phyloP scores from a whole-genome alignment of 257 asterid species.

The Linaria vulgaris region DNA sequence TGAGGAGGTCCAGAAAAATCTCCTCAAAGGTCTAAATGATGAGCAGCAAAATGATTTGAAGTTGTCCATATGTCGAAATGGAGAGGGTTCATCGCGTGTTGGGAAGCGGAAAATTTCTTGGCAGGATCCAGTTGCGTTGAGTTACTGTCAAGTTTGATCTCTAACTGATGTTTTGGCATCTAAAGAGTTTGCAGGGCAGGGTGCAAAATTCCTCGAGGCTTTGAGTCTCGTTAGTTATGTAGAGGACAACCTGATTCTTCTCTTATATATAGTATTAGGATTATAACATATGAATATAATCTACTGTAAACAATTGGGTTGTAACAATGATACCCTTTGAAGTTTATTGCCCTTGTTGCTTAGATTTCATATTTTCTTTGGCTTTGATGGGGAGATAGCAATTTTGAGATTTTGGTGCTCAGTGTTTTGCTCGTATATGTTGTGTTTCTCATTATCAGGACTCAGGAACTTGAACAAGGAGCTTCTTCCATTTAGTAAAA shows the following conservation, averaged over 20 bases:
- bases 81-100: slow-evolving; percentile 66
- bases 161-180: background rate
- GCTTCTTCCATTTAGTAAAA: no score
- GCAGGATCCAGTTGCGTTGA: slow-evolving; percentile 90
- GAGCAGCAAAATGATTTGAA: slow-evolving; percentile 68
- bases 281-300: slow-evolving; percentile 5
- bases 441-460: no score
- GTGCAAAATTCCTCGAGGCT: no score
- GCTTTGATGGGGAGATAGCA: slow-evolving; percentile 4
- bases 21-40: slow-evolving; percentile 48
- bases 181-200: background rate
- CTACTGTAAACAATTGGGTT: slow-evolving; percentile 20
- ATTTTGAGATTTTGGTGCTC: slow-evolving; percentile 4
- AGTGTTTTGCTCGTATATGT: no score
- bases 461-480: no score
- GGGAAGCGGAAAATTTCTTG: slow-evolving; percentile 85
- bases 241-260: slow-evolving; percentile 1
- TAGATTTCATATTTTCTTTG: slow-evolving; percentile 8
- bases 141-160: slow-evolving; percentile 35
- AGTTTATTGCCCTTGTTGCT: slow-evolving; percentile 10
- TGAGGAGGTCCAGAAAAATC: slow-evolving; percentile 49
- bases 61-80: slow-evolving; percentile 69
- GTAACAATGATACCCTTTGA: background rate
- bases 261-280: background rate
- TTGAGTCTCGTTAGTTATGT: background rate